Conservation (phyloP, 2,329 filamentous ascomycete genomes). For the Epichloe festucae region DNA sequence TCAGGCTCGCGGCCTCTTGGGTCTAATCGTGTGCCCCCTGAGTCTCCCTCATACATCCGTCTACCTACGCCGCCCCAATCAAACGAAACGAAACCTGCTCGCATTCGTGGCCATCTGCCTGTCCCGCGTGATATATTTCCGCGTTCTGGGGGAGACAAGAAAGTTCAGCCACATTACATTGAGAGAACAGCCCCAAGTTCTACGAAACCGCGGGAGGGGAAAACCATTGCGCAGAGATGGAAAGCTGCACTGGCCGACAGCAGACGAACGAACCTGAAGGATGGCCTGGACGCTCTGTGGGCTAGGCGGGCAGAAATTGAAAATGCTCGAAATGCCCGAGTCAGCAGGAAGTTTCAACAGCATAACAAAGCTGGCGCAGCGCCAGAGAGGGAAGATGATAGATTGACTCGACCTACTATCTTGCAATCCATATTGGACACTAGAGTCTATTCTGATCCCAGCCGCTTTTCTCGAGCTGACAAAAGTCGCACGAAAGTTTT, state of each 20-base stretch:
- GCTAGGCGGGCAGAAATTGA: constrained; percentile 43
- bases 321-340: constrained; percentile 20
- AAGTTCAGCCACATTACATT: constrained; percentile 50
- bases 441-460: constrained; percentile 45
- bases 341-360: constrained; percentile 32
- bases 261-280: constrained; percentile 58
- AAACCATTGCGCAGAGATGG: constrained; percentile 38
- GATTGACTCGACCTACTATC: constrained; percentile 58
- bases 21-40: constrained; percentile 56
- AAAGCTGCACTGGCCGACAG: constrained; percentile 59
- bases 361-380: constrained; percentile 40
- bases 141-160: constrained; percentile 40
- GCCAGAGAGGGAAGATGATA: constrained; percentile 62
- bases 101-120: constrained; percentile 67
- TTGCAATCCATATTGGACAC: constrained; percentile 35
- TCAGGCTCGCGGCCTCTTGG: constrained; percentile 23
- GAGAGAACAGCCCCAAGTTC: constrained; percentile 44
- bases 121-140: constrained; percentile 72
- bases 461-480: constrained; percentile 42
- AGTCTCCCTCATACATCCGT: constrained; percentile 79
- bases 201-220: constrained; percentile 23
- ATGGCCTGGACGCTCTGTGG: constrained; percentile 59
- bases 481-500: constrained; percentile 30
- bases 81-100: constrained; percentile 31
- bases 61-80: constrained; percentile 67